Evolutionary conservation across 306 rosid genomes (phyloP).

Genomic region (Malus asiatica): DNA sequence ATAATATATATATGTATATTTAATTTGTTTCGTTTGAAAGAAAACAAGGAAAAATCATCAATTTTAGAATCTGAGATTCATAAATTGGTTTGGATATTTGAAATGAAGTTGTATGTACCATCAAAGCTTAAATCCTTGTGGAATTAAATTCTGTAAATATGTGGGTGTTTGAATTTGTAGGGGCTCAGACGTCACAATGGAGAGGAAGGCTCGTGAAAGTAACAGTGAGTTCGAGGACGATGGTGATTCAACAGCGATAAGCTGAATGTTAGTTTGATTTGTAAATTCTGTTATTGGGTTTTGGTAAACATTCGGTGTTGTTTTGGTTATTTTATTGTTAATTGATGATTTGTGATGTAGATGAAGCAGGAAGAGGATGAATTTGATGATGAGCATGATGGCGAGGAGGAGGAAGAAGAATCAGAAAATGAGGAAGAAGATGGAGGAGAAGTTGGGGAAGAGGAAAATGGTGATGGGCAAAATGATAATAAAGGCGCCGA

Average conservation of each 20-base stretch:
- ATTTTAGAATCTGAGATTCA: not conserved
- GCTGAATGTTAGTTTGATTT: no score
- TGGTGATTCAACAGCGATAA: no score
- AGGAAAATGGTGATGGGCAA: conserved; percentile 18
- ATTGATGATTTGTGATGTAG: conserved; percentile 22
- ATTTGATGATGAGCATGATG: conserved; percentile 20
- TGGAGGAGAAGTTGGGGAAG: conserved; percentile 24
- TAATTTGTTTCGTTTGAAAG: not conserved
- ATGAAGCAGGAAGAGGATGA: conserved; percentile 11
- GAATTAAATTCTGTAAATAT: no score
- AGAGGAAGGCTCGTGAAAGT: not conserved
- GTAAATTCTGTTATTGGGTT: no score
- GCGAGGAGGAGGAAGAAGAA: conserved; percentile 12
- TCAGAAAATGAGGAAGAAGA: conserved; percentile 14
- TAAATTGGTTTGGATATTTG: no score
- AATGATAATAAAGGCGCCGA: conserved; percentile 36
- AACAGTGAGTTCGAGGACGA: no score
- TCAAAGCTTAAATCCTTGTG: no score
- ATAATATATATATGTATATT: no score
- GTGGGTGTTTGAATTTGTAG: not conserved
- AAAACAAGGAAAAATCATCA: not conserved
- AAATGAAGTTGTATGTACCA: not conserved
- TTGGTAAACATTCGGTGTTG: not conserved
- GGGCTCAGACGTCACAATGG: conserved; percentile 8
- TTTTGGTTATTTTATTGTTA: not conserved